Evolutionary conservation across 225 moss, liverwort and hornwort species (phyloP), one percentile per base, ranked within the genome.

Genomic region (Antitrichia curtipendula): DNA sequence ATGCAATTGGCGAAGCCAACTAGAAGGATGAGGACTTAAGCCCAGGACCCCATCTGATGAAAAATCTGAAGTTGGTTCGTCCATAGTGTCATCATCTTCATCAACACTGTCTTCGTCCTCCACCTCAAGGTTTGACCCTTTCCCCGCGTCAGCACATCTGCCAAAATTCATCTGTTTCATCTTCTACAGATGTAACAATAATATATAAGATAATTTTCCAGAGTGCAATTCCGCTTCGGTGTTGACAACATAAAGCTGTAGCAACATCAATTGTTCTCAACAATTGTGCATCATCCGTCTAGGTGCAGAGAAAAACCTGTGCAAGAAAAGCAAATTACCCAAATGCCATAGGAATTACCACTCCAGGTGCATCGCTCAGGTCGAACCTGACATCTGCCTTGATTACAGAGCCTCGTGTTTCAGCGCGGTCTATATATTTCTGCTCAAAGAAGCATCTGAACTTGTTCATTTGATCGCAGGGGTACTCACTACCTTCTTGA

Each of bases 11-110:
- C 38, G 47, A 45, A 87, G 91, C 91, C 87, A 82, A 38, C 81
- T 61, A 24, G 85, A 32, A 13, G 82, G 63, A 77, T 89, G 84
- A 75, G 36, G 87, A 56, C 87, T 77, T 61, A 91, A 45, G 70
- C 87, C 91, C 25, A 91, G 62, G 47, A 87, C 4, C 52, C 91
- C 91, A 78, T 91, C 87, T 50, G 82, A 86, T 63, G 85, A 28
- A 25, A 40, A 76, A 53, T 52, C 29, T 21, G 76, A 77, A 62
- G 56, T 60, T 36, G 29, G 81, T 75, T 45, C 17, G n/a, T 84
- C 84, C 45, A 45, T 83, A 24, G 49, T 65, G 43, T 81, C 57
- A 25, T 58, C 71, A 40, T 74, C 56, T 63, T 65, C 47, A 16
- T 72, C 53, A 50, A 9, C 43, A 27, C 16, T 47, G 29, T 25